A percentile compares a stretch with the other conserved stretches of the same genome.
These are phyloP conservation scores for Diaporthe batatas DNA, from an alignment of 2,329 filamentous ascomycete species.

Conservation along the genomic window DNA sequence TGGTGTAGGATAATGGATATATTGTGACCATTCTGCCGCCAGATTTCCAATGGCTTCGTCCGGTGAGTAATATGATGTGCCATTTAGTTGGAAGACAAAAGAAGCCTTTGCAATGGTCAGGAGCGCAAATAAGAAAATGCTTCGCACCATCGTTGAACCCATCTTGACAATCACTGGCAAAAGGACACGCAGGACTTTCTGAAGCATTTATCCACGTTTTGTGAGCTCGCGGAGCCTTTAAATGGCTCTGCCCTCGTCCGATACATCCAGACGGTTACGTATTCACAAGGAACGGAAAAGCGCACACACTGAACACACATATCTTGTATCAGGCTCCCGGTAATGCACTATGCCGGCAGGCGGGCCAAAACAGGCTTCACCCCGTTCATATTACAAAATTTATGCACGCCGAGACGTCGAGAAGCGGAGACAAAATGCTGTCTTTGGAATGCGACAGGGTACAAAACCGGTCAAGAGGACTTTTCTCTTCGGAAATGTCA, in stretches of 20 bases:
- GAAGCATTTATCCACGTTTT: too few relatives aligned
- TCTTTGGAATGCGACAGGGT: not conserved
- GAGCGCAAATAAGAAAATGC: not conserved
- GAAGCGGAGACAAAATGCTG: not conserved
- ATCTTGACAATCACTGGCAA: not conserved
- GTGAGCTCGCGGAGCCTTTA: not conserved
- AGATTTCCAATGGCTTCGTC: not conserved
- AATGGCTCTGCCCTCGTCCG: not conserved
- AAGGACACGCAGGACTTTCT: too few relatives aligned
- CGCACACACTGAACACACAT: not conserved
- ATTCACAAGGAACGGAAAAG: not conserved
- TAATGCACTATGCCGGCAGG: not conserved
- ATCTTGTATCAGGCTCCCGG: not conserved
- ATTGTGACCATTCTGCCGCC: not conserved
- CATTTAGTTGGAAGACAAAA: constrained; percentile 2
- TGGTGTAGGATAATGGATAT: not conserved
- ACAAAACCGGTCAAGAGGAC: not conserved
- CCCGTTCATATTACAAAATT: not conserved
- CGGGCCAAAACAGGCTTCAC: not conserved
- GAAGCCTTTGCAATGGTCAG: not conserved
- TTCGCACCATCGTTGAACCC: not conserved
- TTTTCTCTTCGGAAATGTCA: constrained; percentile 7
- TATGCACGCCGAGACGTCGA: constrained; percentile 12
- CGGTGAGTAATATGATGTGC: not conserved
- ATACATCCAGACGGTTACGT: too few relatives aligned